A percentile compares a stretch with the other conserved stretches of the same genome.
Evolutionary conservation across 257 asterid genomes (phyloP).

Genomic region (Hygrophila difformis): DNA sequence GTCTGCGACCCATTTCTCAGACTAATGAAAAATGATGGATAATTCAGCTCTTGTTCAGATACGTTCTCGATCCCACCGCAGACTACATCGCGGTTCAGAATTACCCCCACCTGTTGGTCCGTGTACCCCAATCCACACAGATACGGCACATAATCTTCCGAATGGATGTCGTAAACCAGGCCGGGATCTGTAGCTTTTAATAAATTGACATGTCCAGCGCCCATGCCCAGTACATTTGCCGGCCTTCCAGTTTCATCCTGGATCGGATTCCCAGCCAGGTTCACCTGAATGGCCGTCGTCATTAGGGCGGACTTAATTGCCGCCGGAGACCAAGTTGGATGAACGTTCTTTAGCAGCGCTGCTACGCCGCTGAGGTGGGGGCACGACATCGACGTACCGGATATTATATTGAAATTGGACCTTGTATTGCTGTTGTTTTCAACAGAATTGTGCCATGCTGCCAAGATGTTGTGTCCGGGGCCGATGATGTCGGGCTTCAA

Average conservation of each 20-base stretch:
- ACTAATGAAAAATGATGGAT: conserved; percentile 12
- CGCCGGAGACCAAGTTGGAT: conserved; percentile 22
- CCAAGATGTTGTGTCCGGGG: conserved; percentile 22
- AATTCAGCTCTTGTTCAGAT: conserved; percentile 14
- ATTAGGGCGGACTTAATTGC: conserved; percentile 20
- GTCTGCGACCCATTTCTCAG: conserved; percentile 1
- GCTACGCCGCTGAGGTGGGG: conserved; percentile 21
- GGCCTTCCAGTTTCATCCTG: conserved; percentile 7
- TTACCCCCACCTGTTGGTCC: background rate
- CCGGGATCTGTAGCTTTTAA: conserved; percentile 17
- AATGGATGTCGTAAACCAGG: conserved; percentile 12
- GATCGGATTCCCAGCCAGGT: background rate
- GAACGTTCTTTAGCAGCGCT: conserved; percentile 17
- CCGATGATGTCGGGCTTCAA: conserved; percentile 24
- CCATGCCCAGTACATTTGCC: conserved; percentile 11
- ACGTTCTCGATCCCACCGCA: background rate
- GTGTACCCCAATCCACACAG: conserved; percentile 17
- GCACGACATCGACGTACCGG: conserved; percentile 21
- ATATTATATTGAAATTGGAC: conserved; percentile 1
- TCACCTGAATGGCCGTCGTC: conserved; percentile 13
- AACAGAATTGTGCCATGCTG: conserved; percentile 17
- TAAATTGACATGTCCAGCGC: conserved; percentile 20
- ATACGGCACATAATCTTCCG: conserved; percentile 10
- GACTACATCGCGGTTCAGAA: conserved; percentile 1
- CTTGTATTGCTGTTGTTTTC: conserved; percentile 2